phyloP scores from a whole-genome alignment of 73 alveolate species.

The Urostyla sp. region DNA sequence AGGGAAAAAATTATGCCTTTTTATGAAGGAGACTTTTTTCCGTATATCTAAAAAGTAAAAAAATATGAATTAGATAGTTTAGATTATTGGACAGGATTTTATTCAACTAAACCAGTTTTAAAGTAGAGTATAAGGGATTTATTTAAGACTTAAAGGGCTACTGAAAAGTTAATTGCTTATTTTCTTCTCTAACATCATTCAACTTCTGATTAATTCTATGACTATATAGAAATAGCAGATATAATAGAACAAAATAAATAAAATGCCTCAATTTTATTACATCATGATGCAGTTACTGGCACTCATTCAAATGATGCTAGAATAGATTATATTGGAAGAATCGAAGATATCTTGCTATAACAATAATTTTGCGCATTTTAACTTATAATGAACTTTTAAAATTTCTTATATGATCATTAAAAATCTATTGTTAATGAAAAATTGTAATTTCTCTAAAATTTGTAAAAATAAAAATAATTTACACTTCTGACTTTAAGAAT shows the following conservation, averaged over 20 bases:
- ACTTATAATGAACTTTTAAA: no score
- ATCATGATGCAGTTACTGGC: slow-evolving; percentile 86
- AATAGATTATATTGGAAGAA: slow-evolving; percentile 55
- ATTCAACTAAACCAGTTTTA: slow-evolving; percentile 53
- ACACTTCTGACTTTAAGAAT: neutral
- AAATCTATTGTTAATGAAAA: no score
- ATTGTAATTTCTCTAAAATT: no score
- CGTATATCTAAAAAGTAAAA: slow-evolving; percentile 43
- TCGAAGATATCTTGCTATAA: slow-evolving; percentile 2
- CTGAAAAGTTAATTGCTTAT: slow-evolving; percentile 15
- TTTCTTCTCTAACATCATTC: slow-evolving; percentile 5
- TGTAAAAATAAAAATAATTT: no score
- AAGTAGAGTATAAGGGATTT: slow-evolving; percentile 57
- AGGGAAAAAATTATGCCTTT: slow-evolving; percentile 20
- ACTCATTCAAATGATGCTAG: slow-evolving; percentile 59
- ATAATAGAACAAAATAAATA: slow-evolving; percentile 1
- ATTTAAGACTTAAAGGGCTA: slow-evolving; percentile 6
- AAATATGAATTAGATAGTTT: neutral
- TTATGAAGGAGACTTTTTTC: slow-evolving; percentile 70
- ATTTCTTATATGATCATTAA: no score
- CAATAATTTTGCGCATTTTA: no score
- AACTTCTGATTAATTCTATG: neutral
- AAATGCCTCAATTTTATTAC: slow-evolving; percentile 47
- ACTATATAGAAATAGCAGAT: neutral
- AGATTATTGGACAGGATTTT: slow-evolving; percentile 67